Percentiles rank a stretch among this genome's conserved stretches.
These are phyloP conservation scores for Grigorovia transvaalensis DNA, from an alignment of 805 yeast species.

Conservation along the genomic window DNA sequence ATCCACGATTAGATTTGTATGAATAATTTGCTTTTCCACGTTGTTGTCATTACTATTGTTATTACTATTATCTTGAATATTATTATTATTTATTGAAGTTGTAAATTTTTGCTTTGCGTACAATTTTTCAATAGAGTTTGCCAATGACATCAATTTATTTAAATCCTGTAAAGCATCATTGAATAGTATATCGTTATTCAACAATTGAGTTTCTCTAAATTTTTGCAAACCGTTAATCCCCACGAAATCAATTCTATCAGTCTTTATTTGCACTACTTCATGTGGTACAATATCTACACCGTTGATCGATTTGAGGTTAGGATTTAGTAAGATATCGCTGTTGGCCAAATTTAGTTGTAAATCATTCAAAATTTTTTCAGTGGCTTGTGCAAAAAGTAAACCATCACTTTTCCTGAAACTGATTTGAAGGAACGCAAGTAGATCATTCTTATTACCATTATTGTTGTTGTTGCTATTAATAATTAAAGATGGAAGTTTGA, in stretches of 20 bases:
- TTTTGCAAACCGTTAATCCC: slow-evolving; percentile 69
- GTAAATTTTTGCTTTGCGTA: slow-evolving; percentile 20
- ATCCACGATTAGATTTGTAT: slow-evolving; percentile 23
- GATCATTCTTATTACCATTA: neutral
- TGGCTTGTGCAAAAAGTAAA: slow-evolving; percentile 38
- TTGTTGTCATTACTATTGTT: slow-evolving; percentile 4
- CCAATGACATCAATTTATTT: slow-evolving; percentile 66
- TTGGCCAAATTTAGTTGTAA: slow-evolving; percentile 9
- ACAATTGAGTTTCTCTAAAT: slow-evolving; percentile 42
- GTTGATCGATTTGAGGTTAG: slow-evolving; percentile 28
- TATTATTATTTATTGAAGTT: neutral
- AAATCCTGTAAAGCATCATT: slow-evolving; percentile 66
- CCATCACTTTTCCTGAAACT: slow-evolving; percentile 74
- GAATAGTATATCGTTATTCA: slow-evolving; percentile 50
- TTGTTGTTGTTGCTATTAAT: too few relatives aligned
- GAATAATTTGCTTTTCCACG: slow-evolving; percentile 3
- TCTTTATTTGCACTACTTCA: neutral
- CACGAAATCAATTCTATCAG: slow-evolving; percentile 29
- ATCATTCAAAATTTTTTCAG: slow-evolving; percentile 37
- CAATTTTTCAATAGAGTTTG: slow-evolving; percentile 56
- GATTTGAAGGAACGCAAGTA: slow-evolving; percentile 38
- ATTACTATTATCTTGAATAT: slow-evolving; percentile 1
- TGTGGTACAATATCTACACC: slow-evolving; percentile 14
- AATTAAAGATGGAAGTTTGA: neutral
- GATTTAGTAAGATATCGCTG: slow-evolving; percentile 13